Conservation (phyloP, 2,329 filamentous ascomycete species). For the Scedosporium boydii region DNA sequence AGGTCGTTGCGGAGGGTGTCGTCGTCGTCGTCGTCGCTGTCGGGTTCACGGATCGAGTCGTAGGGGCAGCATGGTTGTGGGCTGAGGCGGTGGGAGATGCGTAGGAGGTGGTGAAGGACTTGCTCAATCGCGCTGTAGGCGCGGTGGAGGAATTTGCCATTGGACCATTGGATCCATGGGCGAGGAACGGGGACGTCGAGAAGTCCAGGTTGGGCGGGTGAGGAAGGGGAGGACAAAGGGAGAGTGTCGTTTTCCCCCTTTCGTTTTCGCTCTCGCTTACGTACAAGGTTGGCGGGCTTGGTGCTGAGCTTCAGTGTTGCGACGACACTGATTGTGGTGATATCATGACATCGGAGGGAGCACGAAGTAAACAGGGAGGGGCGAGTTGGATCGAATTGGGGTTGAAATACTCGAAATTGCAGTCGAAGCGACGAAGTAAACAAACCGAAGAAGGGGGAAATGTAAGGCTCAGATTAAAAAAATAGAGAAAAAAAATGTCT, state of each 20-base stretch:
- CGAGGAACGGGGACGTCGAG: not conserved
- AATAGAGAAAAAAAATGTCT: not conserved
- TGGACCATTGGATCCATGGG: constrained; percentile 5
- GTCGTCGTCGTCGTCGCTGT: not conserved
- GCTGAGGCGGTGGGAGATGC: not conserved
- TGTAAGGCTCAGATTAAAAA: not conserved
- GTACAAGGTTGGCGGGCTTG: not conserved
- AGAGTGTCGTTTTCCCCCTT: not conserved
- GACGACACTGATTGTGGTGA: not conserved
- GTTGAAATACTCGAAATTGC: not conserved
- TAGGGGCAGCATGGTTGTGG: not conserved
- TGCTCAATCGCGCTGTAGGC: constrained; percentile 4
- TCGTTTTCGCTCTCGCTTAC: not conserved
- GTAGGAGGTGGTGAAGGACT: constrained; percentile 5
- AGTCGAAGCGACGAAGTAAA: not conserved
- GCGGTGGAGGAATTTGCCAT: constrained; percentile 5
- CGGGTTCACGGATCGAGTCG: not conserved
- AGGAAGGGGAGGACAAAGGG: not conserved
- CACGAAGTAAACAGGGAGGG: not conserved
- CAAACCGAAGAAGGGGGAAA: not conserved
- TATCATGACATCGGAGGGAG: not conserved
- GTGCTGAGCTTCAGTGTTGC: not conserved
- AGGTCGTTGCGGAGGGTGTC: not conserved
- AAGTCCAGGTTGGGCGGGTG: not conserved
- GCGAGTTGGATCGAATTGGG: not conserved